Base-by-base conservation (phyloP, 371 early-diverging fungal genomes). In the Smittium culicis region DNA sequence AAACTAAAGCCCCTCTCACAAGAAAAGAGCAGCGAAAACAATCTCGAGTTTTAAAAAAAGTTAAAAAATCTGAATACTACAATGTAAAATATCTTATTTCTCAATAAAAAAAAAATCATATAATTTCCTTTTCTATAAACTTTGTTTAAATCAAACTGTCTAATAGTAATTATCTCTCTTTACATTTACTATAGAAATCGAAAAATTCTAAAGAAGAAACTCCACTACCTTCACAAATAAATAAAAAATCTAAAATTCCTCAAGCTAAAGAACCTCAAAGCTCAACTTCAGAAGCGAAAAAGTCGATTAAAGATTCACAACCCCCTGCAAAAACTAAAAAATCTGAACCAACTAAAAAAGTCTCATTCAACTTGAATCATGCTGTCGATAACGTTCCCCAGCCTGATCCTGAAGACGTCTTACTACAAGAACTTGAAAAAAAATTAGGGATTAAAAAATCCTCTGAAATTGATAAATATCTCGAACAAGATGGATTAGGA, bases 361-460 rank as follows among this genome's bases (percentile, higher is more conserved):
- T 45, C 5, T 45, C 45, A 11, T 45, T 45, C 45, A 45, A 45
- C 5, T 11, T 45, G 20, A 45, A 5, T 69, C 84, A 80, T 14
- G 79, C 83, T 8, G 90, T 88, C 64, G 92, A 92, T 61, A 80
- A 78, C 29, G 86, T 87, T 45, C 82, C 91, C 75, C 83, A 82
- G n/a, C n/a, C n/a, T 69, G 85, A 80, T 14, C 79, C 83, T 8
- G 90, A 89, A 65, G 92, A 92, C 61, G 80, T 78, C 29, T 87
- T 87, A 45, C 82, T 91, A 75, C 83, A 82, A 28, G 81, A 83
- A 57, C 87, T 89, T 72, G 87, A 90, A 61, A 84, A 85, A 71
- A 87, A 87, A 69, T 79, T 94, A 20, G 87, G 88, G 0, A 72
- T 89, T 69, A 91, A 89, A 69, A 82, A 80, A 61, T 81, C 78